phyloP scores from a whole-genome alignment of 2,329 filamentous ascomycete genomes.

The Cordyceps cicadae region DNA sequence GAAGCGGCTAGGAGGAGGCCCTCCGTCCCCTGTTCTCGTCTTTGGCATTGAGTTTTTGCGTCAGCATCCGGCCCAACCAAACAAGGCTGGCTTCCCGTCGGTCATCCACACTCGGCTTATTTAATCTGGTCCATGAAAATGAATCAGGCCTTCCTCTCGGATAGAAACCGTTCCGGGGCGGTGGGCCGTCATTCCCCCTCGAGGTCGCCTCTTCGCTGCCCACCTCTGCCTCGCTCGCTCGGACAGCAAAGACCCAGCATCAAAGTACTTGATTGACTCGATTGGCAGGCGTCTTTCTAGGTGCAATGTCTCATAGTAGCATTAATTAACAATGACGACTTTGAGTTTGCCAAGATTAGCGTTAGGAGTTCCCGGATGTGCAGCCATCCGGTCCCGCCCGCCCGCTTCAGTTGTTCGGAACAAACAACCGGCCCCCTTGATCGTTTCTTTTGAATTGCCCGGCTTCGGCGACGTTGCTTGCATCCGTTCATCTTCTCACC shows the following conservation, averaged over 20 bases:
- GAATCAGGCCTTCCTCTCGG: not conserved
- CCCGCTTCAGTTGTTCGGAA: not conserved
- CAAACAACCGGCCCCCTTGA: not conserved
- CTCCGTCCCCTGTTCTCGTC: too few species aligned
- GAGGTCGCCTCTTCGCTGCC: not conserved
- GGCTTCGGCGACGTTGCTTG: not conserved
- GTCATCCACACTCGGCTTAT: not conserved
- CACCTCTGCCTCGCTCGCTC: not conserved
- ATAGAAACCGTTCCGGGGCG: not conserved
- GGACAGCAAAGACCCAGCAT: not conserved
- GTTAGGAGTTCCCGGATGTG: not conserved
- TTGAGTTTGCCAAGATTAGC: not conserved
- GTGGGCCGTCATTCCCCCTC: not conserved
- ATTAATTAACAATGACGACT: not conserved
- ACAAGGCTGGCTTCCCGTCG: too few species aligned
- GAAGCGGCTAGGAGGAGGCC: too few species aligned
- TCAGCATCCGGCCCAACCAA: too few species aligned
- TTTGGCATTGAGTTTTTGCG: too few species aligned
- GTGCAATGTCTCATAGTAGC: not conserved
- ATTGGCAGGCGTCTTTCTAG: not conserved
- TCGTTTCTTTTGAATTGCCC: not conserved
- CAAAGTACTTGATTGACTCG: too few species aligned
- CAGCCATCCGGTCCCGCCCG: not conserved
- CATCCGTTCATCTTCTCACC: not conserved
- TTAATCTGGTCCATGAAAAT: constrained; percentile 1